A percentile compares a stretch with the other conserved stretches of the same genome.
Evolutionary conservation across 176 grass and related monocot species (phyloP).

Genomic region (Carex parvula): DNA sequence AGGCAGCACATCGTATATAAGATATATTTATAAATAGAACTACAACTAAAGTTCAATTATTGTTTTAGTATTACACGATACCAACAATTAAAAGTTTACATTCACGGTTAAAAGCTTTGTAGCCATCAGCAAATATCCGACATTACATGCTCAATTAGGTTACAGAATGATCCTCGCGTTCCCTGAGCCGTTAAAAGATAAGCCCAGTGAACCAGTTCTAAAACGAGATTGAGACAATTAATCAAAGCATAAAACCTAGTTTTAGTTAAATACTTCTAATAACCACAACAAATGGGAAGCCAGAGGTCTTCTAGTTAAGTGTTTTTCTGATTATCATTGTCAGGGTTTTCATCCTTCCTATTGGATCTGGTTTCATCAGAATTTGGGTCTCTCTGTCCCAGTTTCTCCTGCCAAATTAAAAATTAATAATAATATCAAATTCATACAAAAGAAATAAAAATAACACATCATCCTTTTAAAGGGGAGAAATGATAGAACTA

Average conservation of each 20-base stretch:
- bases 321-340: slow-evolving; percentile 45
- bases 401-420: slow-evolving; percentile 58
- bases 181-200: slow-evolving; percentile 85
- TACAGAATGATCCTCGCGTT: slow-evolving; percentile 40
- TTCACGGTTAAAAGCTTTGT: slow-evolving; percentile 22
- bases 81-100: slow-evolving; percentile 38
- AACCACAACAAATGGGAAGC: slow-evolving; percentile 47
- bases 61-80: slow-evolving; percentile 54
- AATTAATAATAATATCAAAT: background rate
- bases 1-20: background rate
- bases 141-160: slow-evolving; percentile 25
- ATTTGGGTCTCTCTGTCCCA: slow-evolving; percentile 54
- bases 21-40: slow-evolving; percentile 18
- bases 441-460: slow-evolving; percentile 7
- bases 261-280: slow-evolving; percentile 48
- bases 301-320: slow-evolving; percentile 70
- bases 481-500: slow-evolving; percentile 17
- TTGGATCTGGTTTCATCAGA: slow-evolving; percentile 51
- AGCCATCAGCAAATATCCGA: background rate
- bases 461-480: slow-evolving; percentile 22
- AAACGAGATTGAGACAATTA: slow-evolving; percentile 55
- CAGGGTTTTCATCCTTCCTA: slow-evolving; percentile 50
- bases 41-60: slow-evolving; percentile 18
- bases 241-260: slow-evolving; percentile 48
- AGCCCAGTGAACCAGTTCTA: slow-evolving; percentile 60